Percentiles rank a stretch among this genome's conserved stretches.
phyloP scores from a whole-genome alignment of 1,284 basidiomycete species.

The Sanghuangporus sanghuang region DNA sequence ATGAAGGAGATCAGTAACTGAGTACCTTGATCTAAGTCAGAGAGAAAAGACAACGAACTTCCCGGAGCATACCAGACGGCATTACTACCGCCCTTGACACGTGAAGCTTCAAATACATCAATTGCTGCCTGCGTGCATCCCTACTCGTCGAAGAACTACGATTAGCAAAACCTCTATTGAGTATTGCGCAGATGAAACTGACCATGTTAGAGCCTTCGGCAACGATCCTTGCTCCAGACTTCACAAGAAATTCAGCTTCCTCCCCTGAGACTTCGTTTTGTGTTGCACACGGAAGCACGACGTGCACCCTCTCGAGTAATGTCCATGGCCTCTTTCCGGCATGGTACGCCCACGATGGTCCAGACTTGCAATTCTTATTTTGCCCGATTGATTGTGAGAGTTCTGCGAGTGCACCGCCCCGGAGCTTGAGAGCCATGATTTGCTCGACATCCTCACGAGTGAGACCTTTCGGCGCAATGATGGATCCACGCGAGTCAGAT shows the following conservation, averaged over 20 bases:
- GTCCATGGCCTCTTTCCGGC: slow-evolving; percentile 71
- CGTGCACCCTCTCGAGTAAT: slow-evolving; percentile 61
- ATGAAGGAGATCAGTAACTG: not conserved
- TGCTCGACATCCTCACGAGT: slow-evolving; percentile 51
- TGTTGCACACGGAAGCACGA: slow-evolving; percentile 73
- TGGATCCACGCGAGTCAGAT: slow-evolving; percentile 72
- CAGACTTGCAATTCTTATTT: not conserved
- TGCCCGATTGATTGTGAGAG: slow-evolving; percentile 30
- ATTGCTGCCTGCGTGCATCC: slow-evolving; percentile 70
- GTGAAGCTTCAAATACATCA: slow-evolving; percentile 65
- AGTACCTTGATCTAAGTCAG: too few relatives aligned
- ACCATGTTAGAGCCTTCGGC: slow-evolving; percentile 78
- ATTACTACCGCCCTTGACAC: slow-evolving; percentile 38
- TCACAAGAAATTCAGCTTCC: slow-evolving; percentile 68
- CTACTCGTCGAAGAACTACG: slow-evolving; percentile 9
- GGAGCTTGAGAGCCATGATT: slow-evolving; percentile 61
- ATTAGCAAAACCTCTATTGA: not conserved
- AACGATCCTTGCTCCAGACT: slow-evolving; percentile 67
- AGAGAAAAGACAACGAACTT: slow-evolving; percentile 33
- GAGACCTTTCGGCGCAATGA: slow-evolving; percentile 60
- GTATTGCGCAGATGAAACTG: not conserved
- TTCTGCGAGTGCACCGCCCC: slow-evolving; percentile 53
- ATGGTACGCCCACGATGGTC: slow-evolving; percentile 54
- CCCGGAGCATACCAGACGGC: slow-evolving; percentile 69
- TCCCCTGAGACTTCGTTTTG: slow-evolving; percentile 76